Evolutionary conservation across 306 rosid genomes (phyloP), one percentile per base, ranked within the genome.

Genomic region (Aeschynomene evenia): DNA sequence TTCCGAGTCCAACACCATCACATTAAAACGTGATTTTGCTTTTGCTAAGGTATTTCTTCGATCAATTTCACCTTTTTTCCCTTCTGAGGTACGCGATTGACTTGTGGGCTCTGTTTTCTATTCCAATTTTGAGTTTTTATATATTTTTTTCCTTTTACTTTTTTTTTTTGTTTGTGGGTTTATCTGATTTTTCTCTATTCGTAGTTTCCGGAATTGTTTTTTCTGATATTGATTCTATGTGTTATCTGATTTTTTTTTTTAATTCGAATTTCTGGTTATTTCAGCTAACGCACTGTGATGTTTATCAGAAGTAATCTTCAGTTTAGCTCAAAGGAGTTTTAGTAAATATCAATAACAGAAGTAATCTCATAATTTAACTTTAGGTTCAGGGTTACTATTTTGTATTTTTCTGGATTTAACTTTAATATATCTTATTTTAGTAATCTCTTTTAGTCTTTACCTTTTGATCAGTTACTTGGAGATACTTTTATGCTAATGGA

Each of bases 391-490:
- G 51, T 9, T 9, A 13, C 9, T 37, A 37, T 37, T 36, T 36
- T 37, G 11, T 37, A 9, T 37, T 37, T 37, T 13, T 37, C 9
- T 37, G 3, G 43, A 37, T 37, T 13, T 37, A 37, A 37, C 14
- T 28, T 28, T 19, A 14, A 1, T 0, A 54, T 19, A 23, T 64
- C 42, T 8, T n/a, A 18, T 23, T 14, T 10, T 63, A 4, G n/a
- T 40, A 11, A 51, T 63, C 16, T 26, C 63, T 65, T n/a, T n/a
- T n/a, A n/a, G n/a, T n/a, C n/a, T n/a, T 54, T 29, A 51, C 45
- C 22, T 63, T 54, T 69, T 54, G 16, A 13, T 37, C 45, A 64
- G 13, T 37, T 52, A 52, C 46, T 53, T 56, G 49, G 58, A 33
- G 12, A 15, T 33, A 14, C 21, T 14, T 14, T 33, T 21, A 12